Evolutionary conservation across 345 rosid species (phyloP).

Genomic region (Leavenworthia alabamica): DNA sequence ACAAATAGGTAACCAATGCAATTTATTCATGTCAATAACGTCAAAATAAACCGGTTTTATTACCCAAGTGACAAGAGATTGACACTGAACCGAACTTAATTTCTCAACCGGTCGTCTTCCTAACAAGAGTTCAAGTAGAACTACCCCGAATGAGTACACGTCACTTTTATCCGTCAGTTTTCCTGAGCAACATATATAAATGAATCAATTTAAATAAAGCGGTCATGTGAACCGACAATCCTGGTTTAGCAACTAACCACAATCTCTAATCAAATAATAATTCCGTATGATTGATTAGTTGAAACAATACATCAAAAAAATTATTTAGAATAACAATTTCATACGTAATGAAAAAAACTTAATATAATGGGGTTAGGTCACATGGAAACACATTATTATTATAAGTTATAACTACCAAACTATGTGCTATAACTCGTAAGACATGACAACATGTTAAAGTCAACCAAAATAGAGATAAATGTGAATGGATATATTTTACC

Average conservation of each 20-base stretch:
- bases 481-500: slow-evolving; percentile 48
- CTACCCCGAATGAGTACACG: slow-evolving; percentile 88
- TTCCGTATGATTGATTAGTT: slow-evolving; percentile 20
- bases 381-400: neutral
- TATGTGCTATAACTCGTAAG: neutral
- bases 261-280: neutral
- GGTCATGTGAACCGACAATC: neutral
- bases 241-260: neutral
- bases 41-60: neutral
- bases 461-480: neutral
- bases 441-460: neutral
- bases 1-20: slow-evolving; percentile 5
- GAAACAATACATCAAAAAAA: neutral
- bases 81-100: slow-evolving; percentile 78
- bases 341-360: slow-evolving; percentile 12
- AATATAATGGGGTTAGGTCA: slow-evolving; percentile 19
- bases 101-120: slow-evolving; percentile 86
- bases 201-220: neutral
- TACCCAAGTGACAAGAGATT: slow-evolving; percentile 95
- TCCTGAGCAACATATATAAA: slow-evolving; percentile 36
- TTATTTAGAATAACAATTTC: neutral
- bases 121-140: slow-evolving; percentile 82
- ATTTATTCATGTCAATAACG: neutral
- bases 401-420: neutral
- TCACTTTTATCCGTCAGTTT: slow-evolving; percentile 89